phyloP scores from a whole-genome alignment of 129 eudicot species.

The Dittrichia graveolens region DNA sequence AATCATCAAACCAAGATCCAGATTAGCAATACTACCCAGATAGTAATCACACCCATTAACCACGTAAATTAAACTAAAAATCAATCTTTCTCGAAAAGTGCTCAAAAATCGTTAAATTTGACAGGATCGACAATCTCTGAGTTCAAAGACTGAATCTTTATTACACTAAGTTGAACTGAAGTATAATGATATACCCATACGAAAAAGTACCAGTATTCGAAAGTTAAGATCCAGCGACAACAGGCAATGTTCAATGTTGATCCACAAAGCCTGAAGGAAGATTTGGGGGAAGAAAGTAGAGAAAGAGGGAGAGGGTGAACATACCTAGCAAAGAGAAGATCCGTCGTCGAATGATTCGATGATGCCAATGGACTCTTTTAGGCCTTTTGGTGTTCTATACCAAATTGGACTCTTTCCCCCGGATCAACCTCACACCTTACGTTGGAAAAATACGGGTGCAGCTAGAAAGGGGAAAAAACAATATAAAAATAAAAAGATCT shows the following conservation, averaged over 20 bases:
- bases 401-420: too few species aligned
- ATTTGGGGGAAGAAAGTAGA: not conserved
- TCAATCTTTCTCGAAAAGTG: not conserved
- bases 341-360: conserved; percentile 11
- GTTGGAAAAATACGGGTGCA: too few species aligned
- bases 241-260: not conserved
- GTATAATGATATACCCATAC: conserved; percentile 1
- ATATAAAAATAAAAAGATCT: too few species aligned
- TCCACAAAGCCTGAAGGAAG: not conserved
- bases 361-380: not conserved
- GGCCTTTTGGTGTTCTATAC: too few species aligned
- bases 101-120: not conserved
- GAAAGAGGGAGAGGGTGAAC: conserved; percentile 5
- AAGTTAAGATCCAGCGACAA: conserved; percentile 5
- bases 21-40: conserved; percentile 1
- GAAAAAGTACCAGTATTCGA: conserved; percentile 3
- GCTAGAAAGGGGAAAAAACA: too few species aligned
- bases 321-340: conserved; percentile 25
- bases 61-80: not conserved
- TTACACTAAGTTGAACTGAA: conserved; percentile 1
- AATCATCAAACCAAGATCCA: conserved; percentile 16
- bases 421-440: too few species aligned
- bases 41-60: not conserved
- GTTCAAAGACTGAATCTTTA: not conserved
- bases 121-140: not conserved